These are phyloP conservation scores for Botrytis elliptica DNA, from an alignment of 2,329 filamentous ascomycete species.

Conservation along the genomic window DNA sequence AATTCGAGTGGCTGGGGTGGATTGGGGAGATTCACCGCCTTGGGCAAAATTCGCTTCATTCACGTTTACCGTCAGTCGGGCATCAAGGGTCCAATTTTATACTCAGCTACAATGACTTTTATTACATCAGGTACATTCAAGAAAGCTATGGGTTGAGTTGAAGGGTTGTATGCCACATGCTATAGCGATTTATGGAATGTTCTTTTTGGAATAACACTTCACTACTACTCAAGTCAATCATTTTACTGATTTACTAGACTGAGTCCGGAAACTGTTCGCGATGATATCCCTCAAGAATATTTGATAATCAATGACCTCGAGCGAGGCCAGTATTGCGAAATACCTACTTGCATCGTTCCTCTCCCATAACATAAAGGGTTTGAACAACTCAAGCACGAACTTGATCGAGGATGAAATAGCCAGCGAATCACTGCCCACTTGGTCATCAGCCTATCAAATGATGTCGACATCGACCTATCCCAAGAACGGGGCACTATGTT, in stretches of 20 bases:
- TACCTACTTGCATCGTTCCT: too few relatives aligned
- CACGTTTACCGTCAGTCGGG: neutral
- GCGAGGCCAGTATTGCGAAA: too few relatives aligned
- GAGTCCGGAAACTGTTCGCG: neutral
- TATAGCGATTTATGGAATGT: neutral
- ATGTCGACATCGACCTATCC: neutral
- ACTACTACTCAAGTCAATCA: neutral
- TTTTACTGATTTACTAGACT: neutral
- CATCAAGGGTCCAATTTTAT: neutral
- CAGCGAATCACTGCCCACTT: too few relatives aligned
- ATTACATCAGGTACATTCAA: neutral
- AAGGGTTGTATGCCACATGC: neutral
- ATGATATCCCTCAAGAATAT: too few relatives aligned
- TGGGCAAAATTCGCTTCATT: neutral
- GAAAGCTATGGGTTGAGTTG: neutral
- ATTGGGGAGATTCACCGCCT: neutral
- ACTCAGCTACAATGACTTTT: neutral
- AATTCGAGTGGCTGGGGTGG: neutral
- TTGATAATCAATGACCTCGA: too few relatives aligned
- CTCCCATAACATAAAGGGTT: too few relatives aligned
- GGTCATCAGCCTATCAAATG: neutral
- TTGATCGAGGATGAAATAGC: too few relatives aligned
- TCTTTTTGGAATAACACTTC: neutral
- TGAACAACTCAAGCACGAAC: too few relatives aligned
- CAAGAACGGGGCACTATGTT: neutral